phyloP scores from a whole-genome alignment of 306 rosid genomes.

The Vigna reflexopilosa region DNA sequence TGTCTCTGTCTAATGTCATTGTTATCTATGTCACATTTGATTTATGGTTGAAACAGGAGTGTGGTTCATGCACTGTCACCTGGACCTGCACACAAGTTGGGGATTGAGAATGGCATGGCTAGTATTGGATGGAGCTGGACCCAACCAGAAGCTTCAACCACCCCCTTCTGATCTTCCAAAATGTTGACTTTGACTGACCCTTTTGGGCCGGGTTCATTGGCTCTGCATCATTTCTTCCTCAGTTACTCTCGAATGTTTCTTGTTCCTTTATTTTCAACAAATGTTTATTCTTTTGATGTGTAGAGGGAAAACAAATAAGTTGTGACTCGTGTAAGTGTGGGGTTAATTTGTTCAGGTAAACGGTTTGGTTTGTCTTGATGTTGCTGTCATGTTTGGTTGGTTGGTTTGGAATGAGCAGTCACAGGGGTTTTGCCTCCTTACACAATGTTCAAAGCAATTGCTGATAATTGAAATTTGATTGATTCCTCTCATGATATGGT shows the following conservation, averaged over 20 bases:
- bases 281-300: slow-evolving; percentile 43
- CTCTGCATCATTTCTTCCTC: background rate
- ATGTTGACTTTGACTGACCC: slow-evolving; percentile 60
- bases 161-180: slow-evolving; percentile 89
- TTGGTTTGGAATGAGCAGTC: slow-evolving; percentile 39
- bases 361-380: slow-evolving; percentile 31
- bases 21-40: slow-evolving; percentile 1
- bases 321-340: slow-evolving; percentile 29
- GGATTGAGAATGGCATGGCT: slow-evolving; percentile 91
- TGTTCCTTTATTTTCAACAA: slow-evolving; percentile 21
- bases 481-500: background rate
- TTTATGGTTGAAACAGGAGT: slow-evolving; percentile 60
- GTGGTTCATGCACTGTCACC: slow-evolving; percentile 95
- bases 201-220: slow-evolving; percentile 32
- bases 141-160: slow-evolving; percentile 75
- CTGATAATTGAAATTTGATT: slow-evolving; percentile 5
- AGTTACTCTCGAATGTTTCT: slow-evolving; percentile 8
- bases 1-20: slow-evolving; percentile 19
- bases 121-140: slow-evolving; percentile 67
- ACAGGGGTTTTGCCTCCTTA: slow-evolving; percentile 20
- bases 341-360: slow-evolving; percentile 22
- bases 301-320: slow-evolving; percentile 35
- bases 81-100: slow-evolving; percentile 91
- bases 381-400: slow-evolving; percentile 52
- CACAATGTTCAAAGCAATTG: slow-evolving; percentile 32